A percentile compares a stretch with the other conserved stretches of the same genome.
These are phyloP conservation scores for Backusella tuberculispora DNA, from an alignment of 192 early-diverging fungal genomes.

Conservation along the genomic window DNA sequence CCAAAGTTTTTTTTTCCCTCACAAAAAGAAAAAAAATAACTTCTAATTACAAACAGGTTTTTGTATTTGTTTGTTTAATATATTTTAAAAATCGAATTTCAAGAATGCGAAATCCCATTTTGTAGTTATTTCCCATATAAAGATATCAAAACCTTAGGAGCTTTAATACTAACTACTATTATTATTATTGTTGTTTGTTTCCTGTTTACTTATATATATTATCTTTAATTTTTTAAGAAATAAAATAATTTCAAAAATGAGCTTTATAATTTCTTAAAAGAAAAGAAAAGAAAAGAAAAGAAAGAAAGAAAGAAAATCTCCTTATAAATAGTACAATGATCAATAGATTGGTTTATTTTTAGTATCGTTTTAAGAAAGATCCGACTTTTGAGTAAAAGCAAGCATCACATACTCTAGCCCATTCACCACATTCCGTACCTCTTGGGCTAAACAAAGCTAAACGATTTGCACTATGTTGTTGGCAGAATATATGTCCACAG, in stretches of 20 bases:
- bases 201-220: background rate
- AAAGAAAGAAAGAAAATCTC: background rate
- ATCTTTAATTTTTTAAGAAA: background rate
- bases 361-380: conserved; percentile 2
- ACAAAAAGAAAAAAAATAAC: background rate
- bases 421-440: conserved; percentile 19
- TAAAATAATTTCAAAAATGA: background rate
- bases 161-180: background rate
- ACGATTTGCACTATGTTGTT: conserved; percentile 21
- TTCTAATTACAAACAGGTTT: conserved; percentile 2
- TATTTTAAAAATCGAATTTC: background rate
- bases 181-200: background rate
- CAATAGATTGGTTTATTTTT: background rate
- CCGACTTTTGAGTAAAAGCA: conserved; percentile 20
- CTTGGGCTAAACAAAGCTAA: conserved; percentile 19
- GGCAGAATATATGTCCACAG: conserved; percentile 29
- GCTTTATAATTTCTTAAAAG: background rate
- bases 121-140: background rate
- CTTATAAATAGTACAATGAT: conserved; percentile 1
- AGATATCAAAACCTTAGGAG: background rate
- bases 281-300: background rate
- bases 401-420: conserved; percentile 28
- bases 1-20: background rate
- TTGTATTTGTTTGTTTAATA: conserved; percentile 9
- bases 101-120: background rate